Evolutionary conservation across 208 protist genomes (phyloP).

Genomic region (Trypanosoma congolense): DNA sequence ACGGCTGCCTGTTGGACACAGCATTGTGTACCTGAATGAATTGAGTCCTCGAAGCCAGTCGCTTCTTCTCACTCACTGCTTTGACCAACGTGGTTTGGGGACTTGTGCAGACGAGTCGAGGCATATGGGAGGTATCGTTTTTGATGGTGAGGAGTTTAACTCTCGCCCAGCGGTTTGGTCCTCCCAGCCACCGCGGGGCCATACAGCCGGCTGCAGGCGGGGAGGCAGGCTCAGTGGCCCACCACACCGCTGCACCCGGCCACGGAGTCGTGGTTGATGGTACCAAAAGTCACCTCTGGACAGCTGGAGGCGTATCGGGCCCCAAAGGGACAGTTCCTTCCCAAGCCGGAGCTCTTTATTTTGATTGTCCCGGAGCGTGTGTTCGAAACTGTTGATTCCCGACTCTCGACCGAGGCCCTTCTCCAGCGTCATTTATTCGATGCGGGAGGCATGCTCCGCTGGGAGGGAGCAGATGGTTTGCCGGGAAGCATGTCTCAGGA

Average conservation of each 20-base stretch:
- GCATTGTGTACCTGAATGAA: constrained; percentile 19
- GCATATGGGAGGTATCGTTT: constrained; percentile 1
- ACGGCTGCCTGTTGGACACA: constrained; percentile 16
- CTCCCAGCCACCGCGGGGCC: no score
- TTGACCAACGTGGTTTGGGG: background rate
- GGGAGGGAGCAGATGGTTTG: no score
- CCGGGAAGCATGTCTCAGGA: no score
- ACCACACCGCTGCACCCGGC: background rate
- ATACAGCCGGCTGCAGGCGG: no score
- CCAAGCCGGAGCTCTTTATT: constrained; percentile 9
- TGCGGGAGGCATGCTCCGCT: constrained; percentile 7
- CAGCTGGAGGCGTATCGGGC: constrained; percentile 12
- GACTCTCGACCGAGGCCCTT: constrained; percentile 10
- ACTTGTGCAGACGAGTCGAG: background rate
- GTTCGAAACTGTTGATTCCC: background rate
- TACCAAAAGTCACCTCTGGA: constrained; percentile 6
- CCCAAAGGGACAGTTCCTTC: background rate
- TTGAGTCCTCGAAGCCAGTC: constrained; percentile 11
- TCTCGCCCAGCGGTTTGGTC: constrained; percentile 1
- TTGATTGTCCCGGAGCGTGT: constrained; percentile 4
- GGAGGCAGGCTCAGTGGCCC: background rate
- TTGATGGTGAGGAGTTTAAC: constrained; percentile 1
- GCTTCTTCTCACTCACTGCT: constrained; percentile 10
- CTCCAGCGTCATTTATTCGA: constrained; percentile 9
- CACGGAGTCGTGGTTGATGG: background rate